Base-by-base conservation (phyloP, 1,284 basidiomycete genomes). In the Microbotryum intermedium region DNA sequence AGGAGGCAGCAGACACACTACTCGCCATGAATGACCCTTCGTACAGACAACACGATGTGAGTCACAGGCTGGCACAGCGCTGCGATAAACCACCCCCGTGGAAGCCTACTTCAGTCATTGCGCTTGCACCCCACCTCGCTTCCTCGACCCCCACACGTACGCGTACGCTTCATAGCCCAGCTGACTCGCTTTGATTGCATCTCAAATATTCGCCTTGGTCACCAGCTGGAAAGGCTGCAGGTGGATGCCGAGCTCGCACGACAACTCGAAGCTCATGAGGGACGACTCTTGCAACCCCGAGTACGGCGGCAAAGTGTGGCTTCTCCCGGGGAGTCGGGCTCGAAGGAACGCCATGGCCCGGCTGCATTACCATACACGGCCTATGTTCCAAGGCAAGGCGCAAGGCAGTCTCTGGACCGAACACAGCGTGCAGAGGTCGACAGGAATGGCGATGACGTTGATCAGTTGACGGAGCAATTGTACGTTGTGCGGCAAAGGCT, bases 391-490 rank as follows among this genome's bases (percentile, higher is more conserved):
- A 61, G 51, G n/a, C 29, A 53, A 2, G 44, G 57, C 25, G 13
- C n/a, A n/a, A 23, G 11, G n/a, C 7, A 23, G 6, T 10, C 28
- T 2, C 53, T 16, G 48, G 47, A 50, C 39, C 49, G 43, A 45
- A 20, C 13, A 10, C 43, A 29, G 26, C 28, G 10, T 18, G 21
- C 30, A 20, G 43, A 13, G 23, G 43, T 26, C 34, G 50, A 47
- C n/a, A 42, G 42, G 18, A 50, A 46, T 20, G 34, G 13, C 9
- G 66, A 67, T 42, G 66, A 67, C 44, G 20, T 67, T 5, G 63
- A 60, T 13, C 55, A 65, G 47, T 30, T 67, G 18, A 47, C 59
- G 1, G 66, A 67, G 52, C 61, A 64, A 45, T 62, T 67, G 66
- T 65, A 42, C 18, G 66, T 57, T 42, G 1, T 30, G 6, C 3